A percentile compares a stretch with the other conserved stretches of the same genome.
These are phyloP conservation scores for Hymenoscyphus fraxineus DNA, from an alignment of 2,329 filamentous ascomycete genomes.

Conservation along the genomic window DNA sequence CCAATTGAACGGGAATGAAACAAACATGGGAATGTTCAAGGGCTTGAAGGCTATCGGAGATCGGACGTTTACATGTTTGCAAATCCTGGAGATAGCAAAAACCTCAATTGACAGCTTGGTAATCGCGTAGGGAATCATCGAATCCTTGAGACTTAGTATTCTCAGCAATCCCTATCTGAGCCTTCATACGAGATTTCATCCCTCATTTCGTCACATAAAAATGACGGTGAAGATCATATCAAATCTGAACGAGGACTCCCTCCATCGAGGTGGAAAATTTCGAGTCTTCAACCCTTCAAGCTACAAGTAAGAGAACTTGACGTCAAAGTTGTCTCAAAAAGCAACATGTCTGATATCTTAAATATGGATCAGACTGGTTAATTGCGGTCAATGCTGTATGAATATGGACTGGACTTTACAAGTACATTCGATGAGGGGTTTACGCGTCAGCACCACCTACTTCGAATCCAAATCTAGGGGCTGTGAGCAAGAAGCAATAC, in stretches of 20 bases:
- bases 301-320: too few species aligned
- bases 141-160: not conserved
- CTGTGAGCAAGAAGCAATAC: not conserved
- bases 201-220: too few species aligned
- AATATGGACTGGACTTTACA: too few species aligned
- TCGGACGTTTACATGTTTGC: conserved; percentile 43
- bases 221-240: too few species aligned
- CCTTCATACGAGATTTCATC: not conserved
- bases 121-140: conserved; percentile 39
- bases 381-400: too few species aligned
- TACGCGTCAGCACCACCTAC: not conserved
- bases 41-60: conserved; percentile 35
- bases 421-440: too few species aligned
- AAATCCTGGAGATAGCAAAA: conserved; percentile 52
- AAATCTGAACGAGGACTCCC: too few species aligned
- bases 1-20: conserved; percentile 36
- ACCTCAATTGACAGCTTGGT: conserved; percentile 51
- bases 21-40: conserved; percentile 32
- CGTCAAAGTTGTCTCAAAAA: too few species aligned
- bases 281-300: too few species aligned
- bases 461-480: not conserved
- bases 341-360: too few species aligned
- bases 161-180: not conserved
- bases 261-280: too few species aligned
- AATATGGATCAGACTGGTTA: too few species aligned